Percentiles rank a stretch among this genome's conserved stretches.
phyloP scores from a whole-genome alignment of 1,139 yeast species.

The Yamadazyma triangularis region DNA sequence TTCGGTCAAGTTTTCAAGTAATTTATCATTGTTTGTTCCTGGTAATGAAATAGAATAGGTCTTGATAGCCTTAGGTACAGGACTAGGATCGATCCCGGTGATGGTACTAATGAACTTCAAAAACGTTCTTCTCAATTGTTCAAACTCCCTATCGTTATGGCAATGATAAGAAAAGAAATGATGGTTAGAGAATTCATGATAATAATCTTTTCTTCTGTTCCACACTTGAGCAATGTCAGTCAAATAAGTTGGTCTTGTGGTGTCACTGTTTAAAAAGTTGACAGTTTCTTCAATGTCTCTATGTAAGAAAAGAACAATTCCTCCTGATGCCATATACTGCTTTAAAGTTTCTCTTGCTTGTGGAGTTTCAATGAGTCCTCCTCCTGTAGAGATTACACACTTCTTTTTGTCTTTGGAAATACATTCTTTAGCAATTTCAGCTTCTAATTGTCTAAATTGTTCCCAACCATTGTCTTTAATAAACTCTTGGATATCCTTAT shows the following conservation, averaged over 20 bases:
- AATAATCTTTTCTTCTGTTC: constrained; percentile 77
- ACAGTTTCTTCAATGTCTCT: constrained; percentile 83
- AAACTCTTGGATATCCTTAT: constrained; percentile 60
- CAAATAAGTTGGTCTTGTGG: constrained; percentile 80
- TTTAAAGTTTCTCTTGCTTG: constrained; percentile 62
- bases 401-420: constrained; percentile 48
- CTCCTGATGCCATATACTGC: constrained; percentile 51
- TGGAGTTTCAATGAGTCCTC: constrained; percentile 85
- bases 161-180: constrained; percentile 78
- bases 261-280: constrained; percentile 66
- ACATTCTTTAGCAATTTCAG: constrained; percentile 50
- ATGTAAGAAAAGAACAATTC: constrained; percentile 84
- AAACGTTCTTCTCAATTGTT: constrained; percentile 56
- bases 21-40: constrained; percentile 38
- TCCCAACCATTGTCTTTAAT: constrained; percentile 82
- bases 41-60: constrained; percentile 72
- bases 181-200: constrained; percentile 74
- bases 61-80: constrained; percentile 50
- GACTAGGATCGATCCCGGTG: constrained; percentile 48
- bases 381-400: constrained; percentile 87
- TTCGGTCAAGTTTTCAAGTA: constrained; percentile 42
- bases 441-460: constrained; percentile 69
- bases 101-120: constrained; percentile 54
- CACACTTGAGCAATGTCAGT: constrained; percentile 82
- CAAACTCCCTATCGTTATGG: constrained; percentile 49